Evolutionary conservation across 225 moss, liverwort and hornwort species (phyloP).

Genomic region (Thuidium tamariscinum): DNA sequence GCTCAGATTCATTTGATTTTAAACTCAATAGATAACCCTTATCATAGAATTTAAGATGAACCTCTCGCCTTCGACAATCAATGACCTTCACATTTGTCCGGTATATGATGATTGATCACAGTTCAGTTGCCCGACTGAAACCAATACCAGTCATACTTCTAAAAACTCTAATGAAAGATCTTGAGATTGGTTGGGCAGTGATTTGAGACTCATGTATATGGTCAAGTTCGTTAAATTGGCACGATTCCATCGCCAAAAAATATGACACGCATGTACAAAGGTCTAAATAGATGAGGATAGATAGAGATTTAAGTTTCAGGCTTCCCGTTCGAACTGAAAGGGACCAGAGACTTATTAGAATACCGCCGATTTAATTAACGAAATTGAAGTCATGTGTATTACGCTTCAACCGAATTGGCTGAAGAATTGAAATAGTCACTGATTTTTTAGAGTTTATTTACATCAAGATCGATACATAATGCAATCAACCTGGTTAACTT

Average conservation of each 20-base stretch:
- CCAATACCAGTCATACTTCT: too few species aligned
- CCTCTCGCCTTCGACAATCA: too few species aligned
- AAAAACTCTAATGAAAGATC: not conserved
- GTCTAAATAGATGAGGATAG: too few species aligned
- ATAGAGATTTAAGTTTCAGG: not conserved
- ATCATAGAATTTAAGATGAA: not conserved
- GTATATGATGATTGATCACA: not conserved
- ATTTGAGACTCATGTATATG: not conserved
- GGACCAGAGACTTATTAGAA: not conserved
- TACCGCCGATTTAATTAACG: too few species aligned
- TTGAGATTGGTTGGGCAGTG: not conserved
- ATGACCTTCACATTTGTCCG: not conserved
- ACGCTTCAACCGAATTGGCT: not conserved
- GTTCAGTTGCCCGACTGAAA: not conserved
- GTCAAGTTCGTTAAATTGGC: not conserved
- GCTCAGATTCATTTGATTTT: not conserved
- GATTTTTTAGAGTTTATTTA: too few species aligned
- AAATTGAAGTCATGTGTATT: not conserved
- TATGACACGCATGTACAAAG: not conserved
- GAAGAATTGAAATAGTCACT: not conserved
- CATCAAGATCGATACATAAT: not conserved
- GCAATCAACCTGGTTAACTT: not conserved
- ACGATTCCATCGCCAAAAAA: not conserved
- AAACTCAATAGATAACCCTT: not conserved
- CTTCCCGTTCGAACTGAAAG: not conserved